Evolutionary conservation across 2,329 filamentous ascomycete species (phyloP).

Genomic region (Clonostachys rhizophaga): DNA sequence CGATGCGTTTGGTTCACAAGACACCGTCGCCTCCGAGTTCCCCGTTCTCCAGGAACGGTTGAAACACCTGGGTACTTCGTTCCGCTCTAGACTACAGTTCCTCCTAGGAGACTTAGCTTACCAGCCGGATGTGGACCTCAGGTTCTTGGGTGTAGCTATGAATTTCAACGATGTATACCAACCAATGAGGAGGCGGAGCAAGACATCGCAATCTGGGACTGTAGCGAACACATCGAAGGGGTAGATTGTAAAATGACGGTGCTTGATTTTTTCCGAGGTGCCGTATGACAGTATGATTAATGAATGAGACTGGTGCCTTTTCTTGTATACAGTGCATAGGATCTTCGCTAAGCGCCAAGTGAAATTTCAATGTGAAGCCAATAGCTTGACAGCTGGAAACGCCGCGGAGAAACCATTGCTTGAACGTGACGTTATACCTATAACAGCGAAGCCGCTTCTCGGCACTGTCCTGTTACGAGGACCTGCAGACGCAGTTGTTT

Average conservation of each 20-base stretch:
- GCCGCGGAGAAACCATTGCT: too few relatives aligned
- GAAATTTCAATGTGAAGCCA: too few relatives aligned
- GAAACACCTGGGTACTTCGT: conserved; percentile 67
- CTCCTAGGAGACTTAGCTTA: conserved; percentile 87
- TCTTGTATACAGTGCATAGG: too few relatives aligned
- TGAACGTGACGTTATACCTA: too few relatives aligned
- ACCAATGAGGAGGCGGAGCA: conserved; percentile 63
- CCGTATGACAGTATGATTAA: too few relatives aligned
- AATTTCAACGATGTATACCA: conserved; percentile 98
- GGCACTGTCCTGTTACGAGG: too few relatives aligned
- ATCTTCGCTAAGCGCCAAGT: too few relatives aligned
- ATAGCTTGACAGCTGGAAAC: too few relatives aligned
- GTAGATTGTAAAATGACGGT: conserved; percentile 1
- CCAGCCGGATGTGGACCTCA: conserved; percentile 91
- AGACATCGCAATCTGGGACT: conserved; percentile 16
- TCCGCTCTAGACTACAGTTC: conserved; percentile 71
- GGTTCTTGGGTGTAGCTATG: conserved; percentile 94
- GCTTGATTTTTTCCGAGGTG: too few relatives aligned
- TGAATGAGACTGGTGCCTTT: too few relatives aligned
- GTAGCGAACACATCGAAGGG: conserved; percentile 16
- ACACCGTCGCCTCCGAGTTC: conserved; percentile 62
- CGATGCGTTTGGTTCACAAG: conserved; percentile 24
- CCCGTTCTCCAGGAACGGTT: conserved; percentile 72
- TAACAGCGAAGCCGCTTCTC: too few relatives aligned
- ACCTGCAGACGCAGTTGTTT: too few relatives aligned